phyloP scores from a whole-genome alignment of 2,329 filamentous ascomycete genomes.

The Fusarium sororula region DNA sequence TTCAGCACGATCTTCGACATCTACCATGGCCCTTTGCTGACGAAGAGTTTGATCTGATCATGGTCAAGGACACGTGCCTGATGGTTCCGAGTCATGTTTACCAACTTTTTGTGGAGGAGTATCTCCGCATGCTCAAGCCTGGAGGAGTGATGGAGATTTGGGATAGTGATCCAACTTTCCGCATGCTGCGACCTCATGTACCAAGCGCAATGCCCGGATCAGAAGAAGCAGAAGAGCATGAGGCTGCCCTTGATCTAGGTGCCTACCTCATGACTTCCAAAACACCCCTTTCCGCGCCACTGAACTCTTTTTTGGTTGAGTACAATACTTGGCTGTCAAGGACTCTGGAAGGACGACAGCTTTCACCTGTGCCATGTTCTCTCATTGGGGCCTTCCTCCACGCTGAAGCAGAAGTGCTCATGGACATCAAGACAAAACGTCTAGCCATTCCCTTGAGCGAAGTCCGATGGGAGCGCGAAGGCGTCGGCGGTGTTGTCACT shows the following conservation, averaged over 20 bases:
- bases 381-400: slow-evolving; percentile 78
- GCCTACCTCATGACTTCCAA: slow-evolving; percentile 86
- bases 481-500: slow-evolving; percentile 69
- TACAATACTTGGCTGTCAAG: slow-evolving; percentile 85
- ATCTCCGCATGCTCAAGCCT: slow-evolving; percentile 77
- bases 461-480: slow-evolving; percentile 86
- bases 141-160: slow-evolving; percentile 87
- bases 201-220: slow-evolving; percentile 55
- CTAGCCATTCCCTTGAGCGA: slow-evolving; percentile 89
- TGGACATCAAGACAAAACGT: slow-evolving; percentile 75
- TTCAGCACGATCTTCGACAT: slow-evolving; percentile 84
- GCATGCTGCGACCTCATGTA: slow-evolving; percentile 83
- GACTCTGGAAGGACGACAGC: slow-evolving; percentile 75
- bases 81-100: slow-evolving; percentile 68
- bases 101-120: slow-evolving; percentile 71
- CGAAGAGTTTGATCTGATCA: slow-evolving; percentile 85
- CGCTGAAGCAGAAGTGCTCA: slow-evolving; percentile 79
- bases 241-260: slow-evolving; percentile 74
- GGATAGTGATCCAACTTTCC: slow-evolving; percentile 87
- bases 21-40: slow-evolving; percentile 80
- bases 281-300: slow-evolving; percentile 80
- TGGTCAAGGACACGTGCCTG: slow-evolving; percentile 84
- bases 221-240: slow-evolving; percentile 62
- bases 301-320: slow-evolving; percentile 83
- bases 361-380: slow-evolving; percentile 81